A percentile compares a stretch with the other conserved stretches of the same genome.
These are phyloP conservation scores for Annona cherimola DNA, from an alignment of 164 flowering plant species.

Conservation along the genomic window DNA sequence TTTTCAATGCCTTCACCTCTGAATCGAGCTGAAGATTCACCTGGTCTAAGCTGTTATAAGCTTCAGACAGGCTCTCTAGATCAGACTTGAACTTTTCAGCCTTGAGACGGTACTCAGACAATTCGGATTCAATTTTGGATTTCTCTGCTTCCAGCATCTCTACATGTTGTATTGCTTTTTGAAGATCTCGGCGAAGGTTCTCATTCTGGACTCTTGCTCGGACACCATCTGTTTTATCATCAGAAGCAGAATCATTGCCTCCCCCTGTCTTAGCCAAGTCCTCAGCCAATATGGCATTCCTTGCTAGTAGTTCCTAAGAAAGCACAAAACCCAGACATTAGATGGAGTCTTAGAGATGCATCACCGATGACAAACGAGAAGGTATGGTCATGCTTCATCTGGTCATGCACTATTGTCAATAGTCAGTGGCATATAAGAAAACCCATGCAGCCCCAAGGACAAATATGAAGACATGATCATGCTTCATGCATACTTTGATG, in stretches of 20 bases:
- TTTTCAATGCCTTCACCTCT: conserved; percentile 51
- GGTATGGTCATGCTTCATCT: background rate
- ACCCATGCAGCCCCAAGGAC: background rate
- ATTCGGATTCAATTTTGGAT: conserved; percentile 58
- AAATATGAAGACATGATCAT: background rate
- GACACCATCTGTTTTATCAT: conserved; percentile 38
- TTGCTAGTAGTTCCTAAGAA: conserved; percentile 72
- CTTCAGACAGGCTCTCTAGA: conserved; percentile 75
- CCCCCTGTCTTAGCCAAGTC: conserved; percentile 66
- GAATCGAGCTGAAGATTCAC: conserved; percentile 63
- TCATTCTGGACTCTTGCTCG: conserved; percentile 67
- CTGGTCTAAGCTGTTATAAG: conserved; percentile 91
- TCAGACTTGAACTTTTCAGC: conserved; percentile 79
- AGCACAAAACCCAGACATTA: background rate
- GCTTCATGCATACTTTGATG: background rate
- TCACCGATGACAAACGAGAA: background rate
- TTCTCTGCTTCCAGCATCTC: conserved; percentile 73
- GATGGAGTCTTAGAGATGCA: background rate
- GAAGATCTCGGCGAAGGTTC: conserved; percentile 67
- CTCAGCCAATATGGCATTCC: conserved; percentile 85
- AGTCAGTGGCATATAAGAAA: background rate
- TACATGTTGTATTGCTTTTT: conserved; percentile 55
- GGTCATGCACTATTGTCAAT: background rate
- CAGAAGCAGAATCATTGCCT: conserved; percentile 28
- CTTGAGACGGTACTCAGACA: conserved; percentile 45